Conservation (phyloP, 768 basidiomycete species). For the Astraeus odoratus region DNA sequence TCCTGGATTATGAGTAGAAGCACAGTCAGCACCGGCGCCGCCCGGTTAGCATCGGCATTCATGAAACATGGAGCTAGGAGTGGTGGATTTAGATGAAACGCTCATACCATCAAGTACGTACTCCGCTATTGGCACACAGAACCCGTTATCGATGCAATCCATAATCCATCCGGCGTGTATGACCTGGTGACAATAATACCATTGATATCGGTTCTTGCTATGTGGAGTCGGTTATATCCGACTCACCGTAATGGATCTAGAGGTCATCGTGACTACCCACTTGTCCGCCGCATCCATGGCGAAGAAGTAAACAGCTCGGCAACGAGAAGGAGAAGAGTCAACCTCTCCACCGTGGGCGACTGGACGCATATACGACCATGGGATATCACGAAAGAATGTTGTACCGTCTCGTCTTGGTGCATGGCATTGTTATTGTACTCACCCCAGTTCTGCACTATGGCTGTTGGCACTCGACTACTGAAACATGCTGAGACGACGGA, state of each 20-base stretch:
- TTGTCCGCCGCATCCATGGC: constrained; percentile 21
- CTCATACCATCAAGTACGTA: constrained; percentile 27
- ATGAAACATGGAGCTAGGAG: no score
- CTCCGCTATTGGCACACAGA: constrained; percentile 19
- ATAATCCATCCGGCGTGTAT: constrained; percentile 26
- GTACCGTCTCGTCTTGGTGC: neutral
- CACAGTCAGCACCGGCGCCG: no score
- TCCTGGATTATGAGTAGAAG: constrained; percentile 14
- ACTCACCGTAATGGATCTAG: constrained; percentile 25
- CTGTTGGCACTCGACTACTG: constrained; percentile 18
- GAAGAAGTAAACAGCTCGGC: constrained; percentile 23
- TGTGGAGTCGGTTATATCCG: neutral
- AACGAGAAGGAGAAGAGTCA: constrained; percentile 5
- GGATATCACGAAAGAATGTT: neutral
- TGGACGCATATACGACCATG: constrained; percentile 4
- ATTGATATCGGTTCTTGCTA: neutral
- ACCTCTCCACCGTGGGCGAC: constrained; percentile 20
- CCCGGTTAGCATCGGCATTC: no score
- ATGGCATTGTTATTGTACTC: constrained; percentile 1
- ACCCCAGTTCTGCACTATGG: constrained; percentile 20
- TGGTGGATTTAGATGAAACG: constrained; percentile 2
- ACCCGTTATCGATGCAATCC: constrained; percentile 21
- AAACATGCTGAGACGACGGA: constrained; percentile 19
- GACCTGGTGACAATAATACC: constrained; percentile 11
- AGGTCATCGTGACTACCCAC: constrained; percentile 19